Conservation (phyloP, 139 green algal genomes). For the Picocystis salinarum region DNA sequence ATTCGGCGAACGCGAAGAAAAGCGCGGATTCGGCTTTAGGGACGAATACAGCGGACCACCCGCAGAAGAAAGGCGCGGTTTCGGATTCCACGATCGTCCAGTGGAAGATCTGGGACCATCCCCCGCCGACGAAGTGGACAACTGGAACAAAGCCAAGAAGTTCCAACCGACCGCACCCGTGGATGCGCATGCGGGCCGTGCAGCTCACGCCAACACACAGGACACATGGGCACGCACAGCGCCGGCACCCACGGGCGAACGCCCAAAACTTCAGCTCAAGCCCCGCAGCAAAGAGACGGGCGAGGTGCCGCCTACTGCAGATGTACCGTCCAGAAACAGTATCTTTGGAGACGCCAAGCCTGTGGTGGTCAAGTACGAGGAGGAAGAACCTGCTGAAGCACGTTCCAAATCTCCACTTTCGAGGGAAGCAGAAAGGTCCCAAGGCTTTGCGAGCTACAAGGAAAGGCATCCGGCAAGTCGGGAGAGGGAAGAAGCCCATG, state of each 20-base stretch:
- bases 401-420: no score
- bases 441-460: no score
- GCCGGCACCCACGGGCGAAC: conserved; percentile 9
- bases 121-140: conserved; percentile 17
- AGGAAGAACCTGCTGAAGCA: no score
- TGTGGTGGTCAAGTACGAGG: no score
- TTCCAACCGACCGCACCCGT: background rate
- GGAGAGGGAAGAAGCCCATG: no score
- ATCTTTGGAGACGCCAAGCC: no score
- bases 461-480: no score
- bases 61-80: background rate
- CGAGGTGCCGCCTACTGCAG: background rate
- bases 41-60: background rate
- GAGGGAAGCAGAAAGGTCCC: no score
- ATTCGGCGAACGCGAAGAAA: conserved; percentile 16
- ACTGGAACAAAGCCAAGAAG: conserved; percentile 11
- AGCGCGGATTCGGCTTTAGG: background rate
- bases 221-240: no score
- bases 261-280: conserved; percentile 34
- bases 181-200: background rate
- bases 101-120: conserved; percentile 4
- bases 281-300: conserved; percentile 32
- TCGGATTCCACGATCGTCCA: background rate
- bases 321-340: no score
- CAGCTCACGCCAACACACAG: background rate